Percentiles rank a stretch among this genome's conserved stretches.
These are phyloP conservation scores for Dillenia turbinata DNA, from an alignment of 164 flowering plant species.

Conservation along the genomic window DNA sequence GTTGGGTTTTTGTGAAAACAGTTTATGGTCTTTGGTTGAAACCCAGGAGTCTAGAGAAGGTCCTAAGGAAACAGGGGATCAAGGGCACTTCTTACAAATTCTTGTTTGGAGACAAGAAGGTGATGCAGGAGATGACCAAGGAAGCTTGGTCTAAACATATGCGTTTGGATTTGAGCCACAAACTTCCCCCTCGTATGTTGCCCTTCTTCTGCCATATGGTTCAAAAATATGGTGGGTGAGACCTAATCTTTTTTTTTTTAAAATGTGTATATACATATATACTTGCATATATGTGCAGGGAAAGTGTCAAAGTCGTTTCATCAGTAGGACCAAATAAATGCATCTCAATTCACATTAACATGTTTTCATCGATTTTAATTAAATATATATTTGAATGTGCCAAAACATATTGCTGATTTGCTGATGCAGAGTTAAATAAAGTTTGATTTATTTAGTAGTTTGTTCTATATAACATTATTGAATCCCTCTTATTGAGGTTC, in stretches of 20 bases:
- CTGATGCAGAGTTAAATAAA: too few relatives aligned
- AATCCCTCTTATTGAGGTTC: too few relatives aligned
- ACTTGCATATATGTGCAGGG: too few relatives aligned
- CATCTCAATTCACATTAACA: too few relatives aligned
- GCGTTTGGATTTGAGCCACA: conserved; percentile 26
- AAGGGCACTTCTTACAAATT: conserved; percentile 38
- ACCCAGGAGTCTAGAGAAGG: conserved; percentile 37
- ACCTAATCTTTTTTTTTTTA: background rate
- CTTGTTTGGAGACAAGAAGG: conserved; percentile 36
- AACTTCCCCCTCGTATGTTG: conserved; percentile 26
- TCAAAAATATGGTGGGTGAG: conserved; percentile 32
- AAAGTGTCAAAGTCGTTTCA: too few relatives aligned
- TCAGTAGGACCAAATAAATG: too few relatives aligned
- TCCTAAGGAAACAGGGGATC: conserved; percentile 38
- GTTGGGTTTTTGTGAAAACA: conserved; percentile 11
- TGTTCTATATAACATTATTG: too few relatives aligned
- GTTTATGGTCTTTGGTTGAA: conserved; percentile 36
- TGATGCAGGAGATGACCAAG: conserved; percentile 12
- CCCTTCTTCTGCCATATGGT: conserved; percentile 22
- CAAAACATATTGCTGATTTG: too few relatives aligned
- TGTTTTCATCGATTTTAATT: too few relatives aligned
- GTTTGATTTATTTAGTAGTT: too few relatives aligned
- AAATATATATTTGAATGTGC: too few relatives aligned
- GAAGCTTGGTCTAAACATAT: conserved; percentile 44
- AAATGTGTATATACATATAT: background rate